These are phyloP conservation scores for Ganoderma sinense DNA, from an alignment of 1,284 basidiomycete genomes.

Conservation along the genomic window DNA sequence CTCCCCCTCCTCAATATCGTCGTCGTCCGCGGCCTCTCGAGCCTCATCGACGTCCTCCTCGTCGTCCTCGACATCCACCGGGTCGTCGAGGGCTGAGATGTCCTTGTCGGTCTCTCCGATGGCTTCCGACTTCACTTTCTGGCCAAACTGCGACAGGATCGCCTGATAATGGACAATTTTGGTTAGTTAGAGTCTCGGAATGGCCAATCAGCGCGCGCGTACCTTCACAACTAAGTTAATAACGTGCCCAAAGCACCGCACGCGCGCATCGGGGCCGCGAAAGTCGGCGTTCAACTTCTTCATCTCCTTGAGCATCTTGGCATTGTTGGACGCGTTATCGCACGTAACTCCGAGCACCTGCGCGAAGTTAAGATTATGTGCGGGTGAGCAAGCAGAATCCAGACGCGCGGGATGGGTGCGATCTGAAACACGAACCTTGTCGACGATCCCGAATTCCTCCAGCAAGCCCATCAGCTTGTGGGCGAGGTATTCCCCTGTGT, in stretches of 20 bases:
- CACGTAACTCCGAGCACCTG: slow-evolving; percentile 11
- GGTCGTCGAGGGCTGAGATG: neutral
- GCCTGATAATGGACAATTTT: neutral
- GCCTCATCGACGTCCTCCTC: neutral
- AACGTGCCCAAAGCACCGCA: slow-evolving; percentile 34
- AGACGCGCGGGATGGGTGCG: neutral
- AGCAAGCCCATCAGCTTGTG: neutral
- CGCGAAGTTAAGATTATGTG: too few species aligned
- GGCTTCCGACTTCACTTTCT: neutral
- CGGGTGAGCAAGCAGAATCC: too few species aligned
- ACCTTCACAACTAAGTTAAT: slow-evolving; percentile 32
- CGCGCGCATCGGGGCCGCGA: slow-evolving; percentile 21
- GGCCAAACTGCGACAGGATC: neutral
- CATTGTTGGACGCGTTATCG: slow-evolving; percentile 19
- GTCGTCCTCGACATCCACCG: neutral
- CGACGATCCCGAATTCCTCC: slow-evolving; percentile 11
- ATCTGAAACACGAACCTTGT: slow-evolving; percentile 23
- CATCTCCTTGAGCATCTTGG: slow-evolving; percentile 12
- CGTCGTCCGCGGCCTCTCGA: neutral
- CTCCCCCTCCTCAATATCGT: slow-evolving; percentile 5
- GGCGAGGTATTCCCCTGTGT: neutral
- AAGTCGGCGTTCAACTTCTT: slow-evolving; percentile 6
- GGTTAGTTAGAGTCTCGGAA: neutral
- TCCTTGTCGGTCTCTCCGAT: neutral
- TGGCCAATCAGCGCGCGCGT: neutral